Evolutionary conservation across 2,329 filamentous ascomycete genomes (phyloP).

Genomic region (Neonectria ditissima): DNA sequence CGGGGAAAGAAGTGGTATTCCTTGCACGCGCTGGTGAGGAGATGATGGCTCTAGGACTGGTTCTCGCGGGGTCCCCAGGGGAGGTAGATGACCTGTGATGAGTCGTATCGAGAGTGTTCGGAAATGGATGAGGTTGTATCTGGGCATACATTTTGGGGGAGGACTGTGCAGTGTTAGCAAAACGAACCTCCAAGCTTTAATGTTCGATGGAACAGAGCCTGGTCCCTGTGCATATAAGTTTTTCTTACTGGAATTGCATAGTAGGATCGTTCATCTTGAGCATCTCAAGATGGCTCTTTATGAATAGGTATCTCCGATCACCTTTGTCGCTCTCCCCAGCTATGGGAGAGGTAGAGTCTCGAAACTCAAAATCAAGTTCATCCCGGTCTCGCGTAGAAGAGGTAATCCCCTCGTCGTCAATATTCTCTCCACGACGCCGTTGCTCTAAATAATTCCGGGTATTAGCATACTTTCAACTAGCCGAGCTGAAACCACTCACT

Average conservation of each 20-base stretch:
- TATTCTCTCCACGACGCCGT: no score
- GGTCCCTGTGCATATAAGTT: not conserved
- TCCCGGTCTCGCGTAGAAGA: slow-evolving; percentile 9
- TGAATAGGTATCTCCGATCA: not conserved
- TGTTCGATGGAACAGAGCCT: not conserved
- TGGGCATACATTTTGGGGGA: not conserved
- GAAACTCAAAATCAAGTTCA: slow-evolving; percentile 23
- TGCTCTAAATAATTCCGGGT: not conserved
- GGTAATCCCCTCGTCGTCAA: not conserved
- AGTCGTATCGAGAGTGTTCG: slow-evolving; percentile 8
- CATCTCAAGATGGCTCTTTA: not conserved
- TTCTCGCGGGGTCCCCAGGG: not conserved
- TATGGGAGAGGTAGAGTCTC: not conserved
- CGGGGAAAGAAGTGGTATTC: not conserved
- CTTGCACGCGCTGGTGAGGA: not conserved
- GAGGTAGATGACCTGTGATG: not conserved
- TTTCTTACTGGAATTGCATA: slow-evolving; percentile 2
- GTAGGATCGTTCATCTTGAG: not conserved
- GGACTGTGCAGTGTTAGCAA: not conserved
- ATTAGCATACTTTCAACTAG: not conserved
- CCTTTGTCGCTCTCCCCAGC: not conserved
- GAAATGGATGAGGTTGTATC: slow-evolving; percentile 11
- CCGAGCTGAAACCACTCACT: not conserved
- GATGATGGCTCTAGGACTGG: not conserved
- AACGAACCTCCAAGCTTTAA: not conserved